These are phyloP conservation scores for Sonneratia caseolaris DNA, from an alignment of 345 rosid genomes.

Conservation along the genomic window DNA sequence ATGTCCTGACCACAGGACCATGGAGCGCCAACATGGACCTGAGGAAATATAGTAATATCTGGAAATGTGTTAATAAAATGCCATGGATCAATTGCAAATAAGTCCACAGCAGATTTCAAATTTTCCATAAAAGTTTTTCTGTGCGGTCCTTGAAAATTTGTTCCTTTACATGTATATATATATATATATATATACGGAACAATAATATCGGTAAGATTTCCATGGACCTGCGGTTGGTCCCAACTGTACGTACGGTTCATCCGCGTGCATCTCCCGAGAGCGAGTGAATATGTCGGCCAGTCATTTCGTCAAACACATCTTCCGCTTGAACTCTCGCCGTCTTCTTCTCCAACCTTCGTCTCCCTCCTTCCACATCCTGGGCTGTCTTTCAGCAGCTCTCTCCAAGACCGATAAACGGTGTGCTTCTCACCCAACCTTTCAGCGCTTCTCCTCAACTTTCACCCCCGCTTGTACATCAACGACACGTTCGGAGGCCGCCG, in stretches of 20 bases:
- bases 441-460: slow-evolving; percentile 11
- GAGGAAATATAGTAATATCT: no score
- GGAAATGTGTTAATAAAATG: no score
- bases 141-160: no score
- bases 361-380: slow-evolving; percentile 7
- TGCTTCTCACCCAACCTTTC: slow-evolving; percentile 9
- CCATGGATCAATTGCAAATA: no score
- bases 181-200: no score
- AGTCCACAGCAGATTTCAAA: no score
- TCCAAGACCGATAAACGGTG: slow-evolving; percentile 1
- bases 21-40: slow-evolving; percentile 14
- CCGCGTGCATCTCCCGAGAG: background rate
- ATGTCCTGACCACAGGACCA: slow-evolving; percentile 93
- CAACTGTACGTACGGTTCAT: no score
- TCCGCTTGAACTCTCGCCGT: slow-evolving; percentile 31
- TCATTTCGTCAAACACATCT: slow-evolving; percentile 56
- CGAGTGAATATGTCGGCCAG: slow-evolving; percentile 28
- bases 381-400: slow-evolving; percentile 5
- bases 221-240: no score
- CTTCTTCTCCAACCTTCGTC: slow-evolving; percentile 16
- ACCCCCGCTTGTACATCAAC: background rate
- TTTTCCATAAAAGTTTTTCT: no score
- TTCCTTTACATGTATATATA: no score
- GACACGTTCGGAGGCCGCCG: background rate
- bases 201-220: no score